Base-by-base conservation (phyloP, 129 eudicot species). In the Chrysanthemum seticuspe region DNA sequence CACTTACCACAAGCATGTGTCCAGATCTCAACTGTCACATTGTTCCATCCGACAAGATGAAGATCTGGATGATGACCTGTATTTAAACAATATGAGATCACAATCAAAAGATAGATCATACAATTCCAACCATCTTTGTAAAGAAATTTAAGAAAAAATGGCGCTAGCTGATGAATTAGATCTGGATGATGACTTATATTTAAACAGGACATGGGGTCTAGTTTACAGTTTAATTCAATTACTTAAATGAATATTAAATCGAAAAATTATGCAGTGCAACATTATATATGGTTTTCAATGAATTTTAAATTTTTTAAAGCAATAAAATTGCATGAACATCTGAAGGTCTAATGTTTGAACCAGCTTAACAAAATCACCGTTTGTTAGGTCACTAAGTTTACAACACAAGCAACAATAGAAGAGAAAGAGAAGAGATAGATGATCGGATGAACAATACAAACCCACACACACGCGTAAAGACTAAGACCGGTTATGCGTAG, bases 41-140 rank as follows among this genome's bases (percentile, higher is more conserved):
- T 93, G 87, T 93, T 93, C 98, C 98, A 93, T 45, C 92, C 92
- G 53, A 84, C 89, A 67, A 93, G 98, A 84, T 93, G 98, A 74
- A 93, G 97, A 90, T 93, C 90, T 7, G 98, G 98, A 80, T 93
- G 98, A 82, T 93, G 98, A 67, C 97, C 97, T 93, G 83, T 65
- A 77, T 58, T 53, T 59, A 15, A 62, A 79, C 47, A 72, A 62
- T 63, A 51, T 61, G 25, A 69, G 59, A 44, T 40, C 47, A 40
- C 47, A 48, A 31, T 10, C 57, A 21, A 23, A 27, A 76, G 31
- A 74, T 50, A 27, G 29, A 73, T 61, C 71, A 74, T 13, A 59
- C 18, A 53, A 70, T 31, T 67, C 44, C 11, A 18, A 31, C 11
- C 63, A 54, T n/a, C 29, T 68, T 4, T 53, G 8, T 57, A 19